A percentile compares a stretch with the other conserved stretches of the same genome.
These are phyloP conservation scores for Lichenothelia convexa DNA, from an alignment of 495 filamentous ascomycete species.

Conservation along the genomic window DNA sequence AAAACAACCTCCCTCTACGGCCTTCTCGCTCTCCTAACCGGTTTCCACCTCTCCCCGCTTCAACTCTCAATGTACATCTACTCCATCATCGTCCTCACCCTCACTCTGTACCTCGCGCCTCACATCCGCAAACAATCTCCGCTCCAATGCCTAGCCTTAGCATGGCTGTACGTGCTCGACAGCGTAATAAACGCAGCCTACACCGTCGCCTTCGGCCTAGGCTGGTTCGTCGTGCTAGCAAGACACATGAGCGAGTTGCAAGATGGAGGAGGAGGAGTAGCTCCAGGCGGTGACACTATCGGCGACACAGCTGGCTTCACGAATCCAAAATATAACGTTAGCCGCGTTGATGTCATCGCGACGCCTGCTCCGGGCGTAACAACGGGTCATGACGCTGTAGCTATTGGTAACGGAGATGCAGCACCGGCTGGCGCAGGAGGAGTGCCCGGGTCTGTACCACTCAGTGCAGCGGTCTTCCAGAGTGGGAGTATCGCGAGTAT, in stretches of 20 bases:
- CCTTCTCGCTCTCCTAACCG: slow-evolving; percentile 50
- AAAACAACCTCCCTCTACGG: slow-evolving; percentile 79
- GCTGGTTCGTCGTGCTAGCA: slow-evolving; percentile 62
- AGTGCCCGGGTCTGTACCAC: slow-evolving; percentile 10
- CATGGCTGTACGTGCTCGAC: slow-evolving; percentile 55
- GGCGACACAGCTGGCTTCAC: slow-evolving; percentile 52
- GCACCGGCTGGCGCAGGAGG: slow-evolving; percentile 4
- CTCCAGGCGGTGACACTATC: slow-evolving; percentile 29
- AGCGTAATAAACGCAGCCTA: slow-evolving; percentile 57
- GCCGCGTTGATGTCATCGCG: slow-evolving; percentile 29
- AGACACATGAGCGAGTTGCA: slow-evolving; percentile 23
- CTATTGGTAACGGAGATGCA: slow-evolving; percentile 23
- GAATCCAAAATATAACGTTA: slow-evolving; percentile 42
- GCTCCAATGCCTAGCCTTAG: slow-evolving; percentile 18
- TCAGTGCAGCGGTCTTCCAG: slow-evolving; percentile 37
- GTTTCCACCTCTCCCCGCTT: slow-evolving; percentile 18
- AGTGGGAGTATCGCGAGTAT: slow-evolving; percentile 60
- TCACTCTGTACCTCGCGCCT: slow-evolving; percentile 43
- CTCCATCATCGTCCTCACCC: slow-evolving; percentile 46
- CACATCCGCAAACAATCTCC: slow-evolving; percentile 24
- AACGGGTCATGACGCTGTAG: slow-evolving; percentile 32
- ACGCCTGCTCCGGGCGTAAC: slow-evolving; percentile 23
- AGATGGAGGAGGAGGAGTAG: slow-evolving; percentile 20
- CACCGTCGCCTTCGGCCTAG: slow-evolving; percentile 58
- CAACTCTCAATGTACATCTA: slow-evolving; percentile 50